Evolutionary conservation across 257 asterid genomes (phyloP), one percentile per base, ranked within the genome.

Genomic region (Petrea volubilis): DNA sequence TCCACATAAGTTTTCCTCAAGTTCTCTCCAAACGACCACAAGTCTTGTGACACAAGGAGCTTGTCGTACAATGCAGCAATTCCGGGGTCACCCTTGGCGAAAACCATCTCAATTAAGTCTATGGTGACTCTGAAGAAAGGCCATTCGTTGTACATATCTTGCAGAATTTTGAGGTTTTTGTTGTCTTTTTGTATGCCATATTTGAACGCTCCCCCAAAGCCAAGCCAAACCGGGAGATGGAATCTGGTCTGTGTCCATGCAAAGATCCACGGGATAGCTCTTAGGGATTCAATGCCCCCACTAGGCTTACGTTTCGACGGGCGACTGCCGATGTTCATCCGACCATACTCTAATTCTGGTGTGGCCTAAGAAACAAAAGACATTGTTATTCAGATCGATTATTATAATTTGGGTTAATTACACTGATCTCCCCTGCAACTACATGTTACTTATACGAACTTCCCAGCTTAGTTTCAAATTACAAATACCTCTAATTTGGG

Each of bases 161-260:
- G 89, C 52, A 86, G 84, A 80, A 86, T 51, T 59, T 71, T 74
- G 28, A 86, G 84, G 77, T 84, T 84, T 51, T 73, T 82, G 6
- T 62, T 62, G 61, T 82, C 87, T 74, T 83, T 83, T 14, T 68
- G 28, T 2, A 86, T 71, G 43, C 90, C 92, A 41, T 78, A 64
- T 25, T 80, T 80, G 80, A 86, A 86, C 21, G 86, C 92, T 25
- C 77, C 88, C 38, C 92, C 92, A 49, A 86, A 80, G 17, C 92
- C 92, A 10, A 86, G 86, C 92, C 92, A 86, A 27, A 86, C 89
- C 0, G 92, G 92, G 60, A 86, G 86, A 78, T 86, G 92, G 25
- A 86, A 86, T 56, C 92, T 74, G 15, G 92, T 86, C 71, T 86
- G 92, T 3, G 92, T 86, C 92, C 92, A 86, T 0, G 92, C 92